Base-by-base conservation (phyloP, 768 basidiomycete genomes). In the Termitomyces sp. region DNA sequence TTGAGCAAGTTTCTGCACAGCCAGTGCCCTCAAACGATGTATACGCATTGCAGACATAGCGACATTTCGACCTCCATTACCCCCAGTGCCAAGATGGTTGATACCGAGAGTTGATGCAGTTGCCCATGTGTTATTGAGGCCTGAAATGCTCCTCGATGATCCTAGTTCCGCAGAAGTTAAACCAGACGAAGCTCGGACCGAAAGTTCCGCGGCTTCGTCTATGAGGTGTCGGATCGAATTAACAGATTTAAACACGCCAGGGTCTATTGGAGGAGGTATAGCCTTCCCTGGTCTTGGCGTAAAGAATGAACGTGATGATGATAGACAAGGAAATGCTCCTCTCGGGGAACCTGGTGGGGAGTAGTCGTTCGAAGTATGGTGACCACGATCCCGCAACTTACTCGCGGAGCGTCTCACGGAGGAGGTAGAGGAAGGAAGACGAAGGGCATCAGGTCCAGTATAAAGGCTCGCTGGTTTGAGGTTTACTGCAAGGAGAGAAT, bases 181-280 rank as follows among this genome's bases (percentile, higher is more conserved):
- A 1, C 93, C 92, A 3, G 91, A 94, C 9, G 91, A 83, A 14
- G 93, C 93, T 41, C 93, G 87, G 5, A 95, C 88, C 13, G 89
- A 91, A 7, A 95, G 78, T 67, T 94, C 93, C 2, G 92, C 83
- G 1, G 93, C 93, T 67, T 93, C 92, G 67, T 95, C 93, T 60
- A 95, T 91, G 38, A 94, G 83, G 52, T 84, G 75, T 22, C 93
- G 84, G 54, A 95, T 92, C 28, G 80, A 74, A 0, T 83, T 77
- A 24, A 94, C 86, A 49, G 82, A 87, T 22, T 85, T 84, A 63
- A 95, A 92, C 1, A 92, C 90, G 41, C 90, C 92, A 0, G 92
- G 91, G 65, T 94, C 93, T 52, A 95, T 91, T 13, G 92, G 93
- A 0, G 92, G 91, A 0, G 93, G 93, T 0, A 84, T 81, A 2